These are phyloP conservation scores for Pleurotus tuber-regium DNA, from an alignment of 768 basidiomycete genomes.

Conservation along the genomic window DNA sequence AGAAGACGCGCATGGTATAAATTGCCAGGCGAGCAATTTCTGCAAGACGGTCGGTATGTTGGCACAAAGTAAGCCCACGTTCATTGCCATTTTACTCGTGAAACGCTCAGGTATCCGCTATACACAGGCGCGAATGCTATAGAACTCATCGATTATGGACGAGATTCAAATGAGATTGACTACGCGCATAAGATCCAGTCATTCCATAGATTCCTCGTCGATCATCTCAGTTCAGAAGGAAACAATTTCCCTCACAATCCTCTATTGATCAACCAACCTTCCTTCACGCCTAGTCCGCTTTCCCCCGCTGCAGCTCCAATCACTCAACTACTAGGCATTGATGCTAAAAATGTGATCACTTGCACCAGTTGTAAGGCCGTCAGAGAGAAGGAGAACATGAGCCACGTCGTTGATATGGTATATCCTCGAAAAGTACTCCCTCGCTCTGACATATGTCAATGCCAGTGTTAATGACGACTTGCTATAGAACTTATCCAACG, in stretches of 20 bases:
- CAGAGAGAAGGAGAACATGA: conserved; percentile 72
- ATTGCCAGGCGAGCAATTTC: conserved; percentile 97
- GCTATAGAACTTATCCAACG: conserved; percentile 33
- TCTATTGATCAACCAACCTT: conserved; percentile 35
- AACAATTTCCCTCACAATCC: conserved; percentile 63
- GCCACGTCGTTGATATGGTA: conserved; percentile 81
- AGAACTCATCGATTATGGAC: conserved; percentile 86
- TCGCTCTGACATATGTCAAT: conserved; percentile 8
- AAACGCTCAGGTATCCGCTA: not conserved
- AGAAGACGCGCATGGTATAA: conserved; percentile 89
- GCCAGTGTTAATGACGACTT: too few relatives aligned
- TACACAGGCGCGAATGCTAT: conserved; percentile 77
- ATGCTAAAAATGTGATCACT: conserved; percentile 69
- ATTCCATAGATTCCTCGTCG: conserved; percentile 92
- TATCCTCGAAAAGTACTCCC: conserved; percentile 78
- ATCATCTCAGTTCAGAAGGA: conserved; percentile 77
- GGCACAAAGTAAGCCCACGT: conserved; percentile 63
- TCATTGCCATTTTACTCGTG: conserved; percentile 1
- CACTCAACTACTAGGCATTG: conserved; percentile 82
- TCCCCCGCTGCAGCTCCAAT: conserved; percentile 64
- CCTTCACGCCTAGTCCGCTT: conserved; percentile 15
- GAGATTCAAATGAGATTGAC: conserved; percentile 68
- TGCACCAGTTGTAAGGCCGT: conserved; percentile 75
- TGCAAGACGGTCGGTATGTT: conserved; percentile 90
- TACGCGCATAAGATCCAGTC: conserved; percentile 90